A percentile compares a stretch with the other conserved stretches of the same genome.
Conservation (phyloP, 139 green algal species). For the Chlorella vulgaris region DNA sequence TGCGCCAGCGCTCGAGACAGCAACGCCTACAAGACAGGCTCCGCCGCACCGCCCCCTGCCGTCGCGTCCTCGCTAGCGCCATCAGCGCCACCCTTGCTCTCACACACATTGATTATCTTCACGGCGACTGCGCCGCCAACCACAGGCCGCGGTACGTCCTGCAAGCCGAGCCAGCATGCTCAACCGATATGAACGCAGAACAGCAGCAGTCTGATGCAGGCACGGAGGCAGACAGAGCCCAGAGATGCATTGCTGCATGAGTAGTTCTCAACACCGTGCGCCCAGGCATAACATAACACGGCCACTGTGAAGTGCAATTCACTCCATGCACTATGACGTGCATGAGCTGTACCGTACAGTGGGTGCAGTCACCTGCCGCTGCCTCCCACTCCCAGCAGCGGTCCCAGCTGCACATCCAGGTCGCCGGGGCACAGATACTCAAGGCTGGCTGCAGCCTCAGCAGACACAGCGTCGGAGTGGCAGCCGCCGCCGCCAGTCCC, state of each 20-base stretch:
- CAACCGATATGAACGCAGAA: neutral
- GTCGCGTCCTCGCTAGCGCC: neutral
- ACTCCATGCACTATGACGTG: neutral
- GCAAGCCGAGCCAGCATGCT: neutral
- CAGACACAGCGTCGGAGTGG: neutral
- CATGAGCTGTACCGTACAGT: neutral
- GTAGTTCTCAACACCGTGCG: neutral
- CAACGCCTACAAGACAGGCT: neutral
- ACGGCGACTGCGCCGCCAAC: neutral
- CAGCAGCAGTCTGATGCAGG: neutral
- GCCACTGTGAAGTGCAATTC: neutral
- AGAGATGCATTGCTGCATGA: neutral
- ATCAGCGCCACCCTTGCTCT: neutral
- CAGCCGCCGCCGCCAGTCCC: too few species aligned
- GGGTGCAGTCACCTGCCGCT: neutral
- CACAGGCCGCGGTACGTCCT: neutral
- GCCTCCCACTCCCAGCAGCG: neutral
- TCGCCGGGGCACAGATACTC: neutral
- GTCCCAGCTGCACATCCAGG: neutral
- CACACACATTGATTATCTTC: neutral
- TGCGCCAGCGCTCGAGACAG: neutral
- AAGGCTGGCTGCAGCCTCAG: neutral
- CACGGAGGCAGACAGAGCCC: neutral
- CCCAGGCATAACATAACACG: neutral
- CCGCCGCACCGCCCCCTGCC: too few species aligned